A percentile compares a stretch with the other conserved stretches of the same genome.
These are phyloP conservation scores for Kwoniella shandongensis DNA, from an alignment of 768 basidiomycete genomes.

Conservation along the genomic window DNA sequence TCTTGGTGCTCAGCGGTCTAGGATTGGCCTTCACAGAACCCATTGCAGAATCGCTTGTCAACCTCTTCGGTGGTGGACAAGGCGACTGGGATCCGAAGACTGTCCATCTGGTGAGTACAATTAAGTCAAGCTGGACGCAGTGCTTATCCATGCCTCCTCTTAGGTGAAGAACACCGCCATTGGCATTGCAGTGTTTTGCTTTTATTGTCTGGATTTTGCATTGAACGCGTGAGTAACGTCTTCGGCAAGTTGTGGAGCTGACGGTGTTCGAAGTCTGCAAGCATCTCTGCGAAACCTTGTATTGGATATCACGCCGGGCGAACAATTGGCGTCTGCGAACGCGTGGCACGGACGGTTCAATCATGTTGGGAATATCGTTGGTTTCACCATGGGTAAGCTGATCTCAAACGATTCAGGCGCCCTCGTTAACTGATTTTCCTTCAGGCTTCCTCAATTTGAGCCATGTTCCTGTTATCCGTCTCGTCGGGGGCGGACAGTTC, in stretches of 20 bases:
- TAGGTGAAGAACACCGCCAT: constrained; percentile 74
- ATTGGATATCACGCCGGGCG: constrained; percentile 81
- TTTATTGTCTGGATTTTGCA: constrained; percentile 95
- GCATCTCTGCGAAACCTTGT: constrained; percentile 90
- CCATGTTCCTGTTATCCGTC: constrained; percentile 69
- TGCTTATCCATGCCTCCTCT: background rate
- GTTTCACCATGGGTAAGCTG: constrained; percentile 80
- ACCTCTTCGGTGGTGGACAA: constrained; percentile 68
- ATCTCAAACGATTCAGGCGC: background rate
- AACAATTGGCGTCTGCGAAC: constrained; percentile 88
- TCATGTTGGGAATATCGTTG: constrained; percentile 94
- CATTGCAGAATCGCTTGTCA: constrained; percentile 71
- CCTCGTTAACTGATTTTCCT: background rate
- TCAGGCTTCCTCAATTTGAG: constrained; percentile 85
- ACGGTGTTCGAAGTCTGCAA: constrained; percentile 54
- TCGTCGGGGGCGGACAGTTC: constrained; percentile 89
- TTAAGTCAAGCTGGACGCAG: background rate
- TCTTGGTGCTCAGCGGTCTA: constrained; percentile 74
- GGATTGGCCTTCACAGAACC: constrained; percentile 78
- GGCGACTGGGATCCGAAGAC: constrained; percentile 86
- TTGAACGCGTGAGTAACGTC: constrained; percentile 67
- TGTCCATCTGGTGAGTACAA: constrained; percentile 60
- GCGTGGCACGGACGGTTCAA: constrained; percentile 98
- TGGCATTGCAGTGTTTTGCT: constrained; percentile 78
- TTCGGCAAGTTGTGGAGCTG: background rate